These are phyloP conservation scores for Fusarium paranaense DNA, from an alignment of 2,329 filamentous ascomycete species.

Conservation along the genomic window DNA sequence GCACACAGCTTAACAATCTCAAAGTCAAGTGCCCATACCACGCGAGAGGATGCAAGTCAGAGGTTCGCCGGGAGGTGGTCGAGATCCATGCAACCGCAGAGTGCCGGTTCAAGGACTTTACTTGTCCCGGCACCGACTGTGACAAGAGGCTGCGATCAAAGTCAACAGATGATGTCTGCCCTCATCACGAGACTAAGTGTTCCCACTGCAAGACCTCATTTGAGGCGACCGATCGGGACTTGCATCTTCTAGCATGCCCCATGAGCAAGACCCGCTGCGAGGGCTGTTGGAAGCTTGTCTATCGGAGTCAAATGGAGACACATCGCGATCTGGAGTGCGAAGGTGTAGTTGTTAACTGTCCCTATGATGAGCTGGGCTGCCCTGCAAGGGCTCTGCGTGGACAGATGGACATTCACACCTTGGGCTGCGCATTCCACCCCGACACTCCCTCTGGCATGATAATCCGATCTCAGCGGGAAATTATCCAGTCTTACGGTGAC, in stretches of 20 bases:
- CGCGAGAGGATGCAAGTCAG: constrained; percentile 61
- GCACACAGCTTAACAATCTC: constrained; percentile 71
- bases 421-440: constrained; percentile 63
- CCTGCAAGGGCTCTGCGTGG: constrained; percentile 50
- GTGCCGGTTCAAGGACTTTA: constrained; percentile 66
- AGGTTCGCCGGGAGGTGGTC: constrained; percentile 65
- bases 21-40: constrained; percentile 69
- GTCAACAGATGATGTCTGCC: constrained; percentile 63
- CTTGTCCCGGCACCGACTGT: constrained; percentile 67
- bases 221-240: constrained; percentile 57
- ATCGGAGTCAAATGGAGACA: constrained; percentile 57
- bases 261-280: constrained; percentile 62
- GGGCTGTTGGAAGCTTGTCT: constrained; percentile 59
- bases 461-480: constrained; percentile 59
- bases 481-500: constrained; percentile 58
- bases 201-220: constrained; percentile 64
- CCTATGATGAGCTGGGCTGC: constrained; percentile 53
- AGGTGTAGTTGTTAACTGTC: constrained; percentile 63
- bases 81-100: constrained; percentile 67
- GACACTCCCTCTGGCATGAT: constrained; percentile 64
- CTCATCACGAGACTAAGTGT: constrained; percentile 65
- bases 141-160: constrained; percentile 63
- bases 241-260: constrained; percentile 56
- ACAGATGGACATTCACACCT: constrained; percentile 58
- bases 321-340: constrained; percentile 63